These are phyloP conservation scores for Aspergillus ustus DNA, from an alignment of 2,329 filamentous ascomycete genomes.

Conservation along the genomic window DNA sequence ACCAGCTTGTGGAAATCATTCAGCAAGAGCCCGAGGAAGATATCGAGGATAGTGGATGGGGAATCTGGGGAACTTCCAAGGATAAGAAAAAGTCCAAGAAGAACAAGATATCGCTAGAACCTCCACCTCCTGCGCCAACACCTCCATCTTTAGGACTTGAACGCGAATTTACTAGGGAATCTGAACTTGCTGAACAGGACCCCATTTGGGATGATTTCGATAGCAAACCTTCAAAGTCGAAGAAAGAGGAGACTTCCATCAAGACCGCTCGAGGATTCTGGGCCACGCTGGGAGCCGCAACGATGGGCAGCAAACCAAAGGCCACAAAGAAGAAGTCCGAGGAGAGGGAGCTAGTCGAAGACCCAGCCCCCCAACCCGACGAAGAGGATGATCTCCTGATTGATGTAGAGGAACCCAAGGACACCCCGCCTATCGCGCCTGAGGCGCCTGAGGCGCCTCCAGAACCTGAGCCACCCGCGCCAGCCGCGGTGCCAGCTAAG, in stretches of 20 bases:
- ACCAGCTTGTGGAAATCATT: conserved; percentile 22
- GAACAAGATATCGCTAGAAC: conserved; percentile 47
- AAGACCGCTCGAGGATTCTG: conserved; percentile 49
- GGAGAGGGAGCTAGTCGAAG: conserved; percentile 43
- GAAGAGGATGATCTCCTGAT: conserved; percentile 35
- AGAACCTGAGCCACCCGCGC: conserved; percentile 38
- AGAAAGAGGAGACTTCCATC: conserved; percentile 45
- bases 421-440: conserved; percentile 18
- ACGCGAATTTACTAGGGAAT: conserved; percentile 29
- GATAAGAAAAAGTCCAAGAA: conserved; percentile 57
- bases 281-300: conserved; percentile 47
- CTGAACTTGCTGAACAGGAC: conserved; percentile 40
- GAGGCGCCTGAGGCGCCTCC: conserved; percentile 38
- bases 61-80: conserved; percentile 43
- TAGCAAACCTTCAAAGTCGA: conserved; percentile 43
- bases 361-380: conserved; percentile 24
- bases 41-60: conserved; percentile 35
- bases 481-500: conserved; percentile 48
- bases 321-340: conserved; percentile 52
- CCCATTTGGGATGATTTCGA: conserved; percentile 43
- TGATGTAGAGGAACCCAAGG: conserved; percentile 41
- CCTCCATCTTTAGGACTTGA: conserved; percentile 53
- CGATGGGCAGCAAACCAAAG: conserved; percentile 42
- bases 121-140: conserved; percentile 54
- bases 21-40: conserved; percentile 19